These are phyloP conservation scores for Boeremia exigua DNA, from an alignment of 2,329 filamentous ascomycete genomes.

Conservation along the genomic window DNA sequence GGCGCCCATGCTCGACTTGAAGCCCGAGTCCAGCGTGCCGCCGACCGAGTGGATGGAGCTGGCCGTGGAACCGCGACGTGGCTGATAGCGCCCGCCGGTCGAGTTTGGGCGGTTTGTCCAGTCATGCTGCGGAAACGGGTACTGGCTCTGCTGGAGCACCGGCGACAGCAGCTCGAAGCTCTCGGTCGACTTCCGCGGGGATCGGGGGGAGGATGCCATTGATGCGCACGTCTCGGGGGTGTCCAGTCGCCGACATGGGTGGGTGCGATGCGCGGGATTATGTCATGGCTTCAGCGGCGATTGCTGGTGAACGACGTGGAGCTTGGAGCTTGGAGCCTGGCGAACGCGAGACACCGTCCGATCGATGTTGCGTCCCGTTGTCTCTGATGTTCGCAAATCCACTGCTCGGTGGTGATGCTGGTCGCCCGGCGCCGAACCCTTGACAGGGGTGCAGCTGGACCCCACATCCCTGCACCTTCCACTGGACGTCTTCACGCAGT, in stretches of 20 bases:
- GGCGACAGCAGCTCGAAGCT: constrained; percentile 56
- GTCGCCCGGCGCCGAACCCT: constrained; percentile 8
- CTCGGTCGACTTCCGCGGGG: constrained; percentile 56
- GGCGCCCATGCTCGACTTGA: constrained; percentile 62
- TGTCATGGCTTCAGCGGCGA: constrained; percentile 2
- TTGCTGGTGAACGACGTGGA: too few species aligned
- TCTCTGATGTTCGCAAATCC: constrained; percentile 6
- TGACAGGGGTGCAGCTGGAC: constrained; percentile 10
- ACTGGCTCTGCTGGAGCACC: constrained; percentile 50
- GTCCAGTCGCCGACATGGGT: constrained; percentile 43
- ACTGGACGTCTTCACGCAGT: too few species aligned
- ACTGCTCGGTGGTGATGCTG: constrained; percentile 12
- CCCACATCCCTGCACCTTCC: constrained; percentile 8
- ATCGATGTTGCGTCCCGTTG: background rate
- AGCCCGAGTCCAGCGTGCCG: constrained; percentile 77
- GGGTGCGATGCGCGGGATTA: constrained; percentile 1
- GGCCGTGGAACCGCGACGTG: constrained; percentile 79
- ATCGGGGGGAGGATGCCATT: constrained; percentile 48
- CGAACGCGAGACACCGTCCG: background rate
- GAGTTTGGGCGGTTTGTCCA: constrained; percentile 55
- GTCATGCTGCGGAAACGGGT: constrained; percentile 67
- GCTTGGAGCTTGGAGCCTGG: too few species aligned
- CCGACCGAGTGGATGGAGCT: constrained; percentile 90
- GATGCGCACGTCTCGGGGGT: constrained; percentile 37
- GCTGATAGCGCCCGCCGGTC: constrained; percentile 54